phyloP scores from a whole-genome alignment of 2,329 filamentous ascomycete species.

The Delphinella strobiligena region DNA sequence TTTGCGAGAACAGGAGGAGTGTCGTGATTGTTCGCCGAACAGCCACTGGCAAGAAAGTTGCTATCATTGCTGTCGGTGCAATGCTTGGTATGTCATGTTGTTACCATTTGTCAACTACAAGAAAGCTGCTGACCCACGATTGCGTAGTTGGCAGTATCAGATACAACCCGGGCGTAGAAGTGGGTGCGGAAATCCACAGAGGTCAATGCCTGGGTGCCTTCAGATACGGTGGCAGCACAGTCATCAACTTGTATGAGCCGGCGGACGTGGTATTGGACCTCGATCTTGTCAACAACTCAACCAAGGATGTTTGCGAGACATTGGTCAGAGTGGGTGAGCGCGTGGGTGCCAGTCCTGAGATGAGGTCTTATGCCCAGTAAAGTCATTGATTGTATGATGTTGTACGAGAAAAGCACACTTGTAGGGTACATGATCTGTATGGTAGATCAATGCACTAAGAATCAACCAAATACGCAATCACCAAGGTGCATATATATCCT shows the following conservation, averaged over 20 bases:
- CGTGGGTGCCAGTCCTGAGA: constrained; percentile 11
- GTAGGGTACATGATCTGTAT: no score
- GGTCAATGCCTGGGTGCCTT: constrained; percentile 31
- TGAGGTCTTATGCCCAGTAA: no score
- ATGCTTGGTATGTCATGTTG: constrained; percentile 20
- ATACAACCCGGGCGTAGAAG: constrained; percentile 25
- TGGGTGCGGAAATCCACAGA: constrained; percentile 21
- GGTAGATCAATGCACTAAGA: no score
- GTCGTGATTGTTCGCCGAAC: constrained; percentile 26
- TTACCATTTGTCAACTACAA: background rate
- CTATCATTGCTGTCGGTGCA: constrained; percentile 30
- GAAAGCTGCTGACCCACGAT: background rate
- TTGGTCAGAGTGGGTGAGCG: constrained; percentile 27
- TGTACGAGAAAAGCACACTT: no score
- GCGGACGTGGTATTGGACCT: constrained; percentile 25
- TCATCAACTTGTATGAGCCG: constrained; percentile 27
- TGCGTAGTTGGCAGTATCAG: constrained; percentile 27
- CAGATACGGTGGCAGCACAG: constrained; percentile 31
- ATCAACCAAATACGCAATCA: no score
- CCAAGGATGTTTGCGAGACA: constrained; percentile 26
- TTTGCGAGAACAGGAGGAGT: constrained; percentile 30
- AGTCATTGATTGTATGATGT: no score
- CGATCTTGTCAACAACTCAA: constrained; percentile 28
- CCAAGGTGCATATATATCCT: no score
- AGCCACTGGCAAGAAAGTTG: constrained; percentile 19